phyloP scores from a whole-genome alignment of 1,139 yeast genomes.

The Candida gigantensis region DNA sequence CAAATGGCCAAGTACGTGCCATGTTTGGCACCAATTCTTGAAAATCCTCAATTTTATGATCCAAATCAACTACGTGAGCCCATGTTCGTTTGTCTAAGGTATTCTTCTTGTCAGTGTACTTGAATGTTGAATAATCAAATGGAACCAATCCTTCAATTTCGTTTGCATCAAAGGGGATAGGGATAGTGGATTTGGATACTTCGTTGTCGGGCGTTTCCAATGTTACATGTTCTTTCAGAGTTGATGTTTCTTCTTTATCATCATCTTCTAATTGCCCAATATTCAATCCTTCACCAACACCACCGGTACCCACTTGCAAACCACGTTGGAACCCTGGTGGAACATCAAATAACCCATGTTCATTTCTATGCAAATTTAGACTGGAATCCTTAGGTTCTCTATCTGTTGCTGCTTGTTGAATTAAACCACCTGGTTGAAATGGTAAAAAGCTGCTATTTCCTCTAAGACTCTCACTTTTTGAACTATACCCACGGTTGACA shows the following conservation, averaged over 20 bases:
- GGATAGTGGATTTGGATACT: constrained; percentile 5
- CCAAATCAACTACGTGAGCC: constrained; percentile 94
- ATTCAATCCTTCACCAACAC: constrained; percentile 8
- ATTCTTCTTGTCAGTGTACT: constrained; percentile 27
- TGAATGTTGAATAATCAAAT: constrained; percentile 43
- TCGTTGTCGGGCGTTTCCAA: not conserved
- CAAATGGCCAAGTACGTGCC: constrained; percentile 93
- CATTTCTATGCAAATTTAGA: constrained; percentile 62
- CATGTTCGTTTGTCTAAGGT: constrained; percentile 57
- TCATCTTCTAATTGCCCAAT: constrained; percentile 20
- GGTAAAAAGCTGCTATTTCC: constrained; percentile 83
- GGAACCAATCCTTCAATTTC: constrained; percentile 83
- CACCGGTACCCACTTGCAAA: constrained; percentile 29
- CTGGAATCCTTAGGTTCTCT: constrained; percentile 31
- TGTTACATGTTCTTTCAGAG: constrained; percentile 9
- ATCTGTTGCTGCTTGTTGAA: constrained; percentile 32
- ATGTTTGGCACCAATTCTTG: constrained; percentile 86
- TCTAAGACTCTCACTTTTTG: constrained; percentile 59
- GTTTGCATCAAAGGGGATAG: constrained; percentile 30
- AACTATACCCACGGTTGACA: constrained; percentile 64
- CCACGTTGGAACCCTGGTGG: constrained; percentile 88
- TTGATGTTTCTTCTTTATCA: constrained; percentile 24
- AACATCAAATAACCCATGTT: constrained; percentile 71
- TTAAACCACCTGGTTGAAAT: constrained; percentile 89
- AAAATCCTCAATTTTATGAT: constrained; percentile 81